Percentiles rank a stretch among this genome's conserved stretches.
These are phyloP conservation scores for Monosporozyma unispora DNA, from an alignment of 805 yeast genomes.

Conservation along the genomic window DNA sequence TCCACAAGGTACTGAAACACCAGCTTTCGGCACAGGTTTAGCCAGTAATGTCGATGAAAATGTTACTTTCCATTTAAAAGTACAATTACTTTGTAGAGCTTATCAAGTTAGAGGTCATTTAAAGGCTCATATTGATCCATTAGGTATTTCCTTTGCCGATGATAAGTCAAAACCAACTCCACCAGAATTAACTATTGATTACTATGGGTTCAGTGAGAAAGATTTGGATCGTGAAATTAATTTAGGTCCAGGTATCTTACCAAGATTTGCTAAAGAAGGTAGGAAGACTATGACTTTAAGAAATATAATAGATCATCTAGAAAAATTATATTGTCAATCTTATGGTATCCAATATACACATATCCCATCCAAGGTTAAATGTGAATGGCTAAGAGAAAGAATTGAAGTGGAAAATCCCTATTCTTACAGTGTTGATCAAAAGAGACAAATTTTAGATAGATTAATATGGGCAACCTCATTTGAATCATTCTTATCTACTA, in stretches of 20 bases:
- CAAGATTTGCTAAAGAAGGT: conserved; percentile 68
- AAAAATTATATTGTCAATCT: conserved; percentile 73
- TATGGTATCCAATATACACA: conserved; percentile 96
- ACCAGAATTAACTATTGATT: conserved; percentile 81
- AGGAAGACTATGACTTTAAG: conserved; percentile 56
- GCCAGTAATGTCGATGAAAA: conserved; percentile 45
- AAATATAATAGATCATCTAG: conserved; percentile 72
- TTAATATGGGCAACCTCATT: conserved; percentile 93
- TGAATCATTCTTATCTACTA: conserved; percentile 85
- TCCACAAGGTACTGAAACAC: conserved; percentile 61
- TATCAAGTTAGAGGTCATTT: conserved; percentile 98
- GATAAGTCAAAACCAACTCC: conserved; percentile 48
- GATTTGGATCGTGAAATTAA: conserved; percentile 79
- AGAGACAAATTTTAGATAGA: conserved; percentile 93
- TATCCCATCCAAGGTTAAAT: conserved; percentile 87
- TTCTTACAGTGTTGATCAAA: conserved; percentile 77
- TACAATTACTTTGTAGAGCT: conserved; percentile 93
- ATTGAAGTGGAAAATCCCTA: conserved; percentile 86
- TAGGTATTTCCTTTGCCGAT: conserved; percentile 79
- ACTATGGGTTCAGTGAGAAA: conserved; percentile 82
- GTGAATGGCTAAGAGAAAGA: conserved; percentile 98
- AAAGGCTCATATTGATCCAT: conserved; percentile 93
- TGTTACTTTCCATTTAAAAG: conserved; percentile 82
- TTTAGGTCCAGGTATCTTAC: conserved; percentile 95
- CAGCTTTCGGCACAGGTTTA: conserved; percentile 34